phyloP scores from a whole-genome alignment of 257 asterid genomes.

The Solanum habrochaites region DNA sequence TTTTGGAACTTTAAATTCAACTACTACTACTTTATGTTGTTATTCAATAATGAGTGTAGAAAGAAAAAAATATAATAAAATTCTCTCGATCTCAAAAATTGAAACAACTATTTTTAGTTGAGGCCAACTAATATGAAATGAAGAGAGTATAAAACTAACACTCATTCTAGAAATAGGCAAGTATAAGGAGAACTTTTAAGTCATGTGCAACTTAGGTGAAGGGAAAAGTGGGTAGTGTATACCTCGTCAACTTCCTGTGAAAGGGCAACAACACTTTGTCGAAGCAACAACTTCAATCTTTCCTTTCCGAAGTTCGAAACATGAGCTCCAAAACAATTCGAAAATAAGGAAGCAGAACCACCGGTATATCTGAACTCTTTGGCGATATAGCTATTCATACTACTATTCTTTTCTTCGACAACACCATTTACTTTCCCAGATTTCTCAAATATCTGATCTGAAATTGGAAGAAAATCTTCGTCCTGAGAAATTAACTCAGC shows the following conservation, averaged over 20 bases:
- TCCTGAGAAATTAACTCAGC: conserved; percentile 39
- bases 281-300: conserved; percentile 43
- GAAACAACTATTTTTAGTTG: neutral
- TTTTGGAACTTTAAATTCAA: neutral
- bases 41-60: neutral
- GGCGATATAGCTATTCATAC: conserved; percentile 4
- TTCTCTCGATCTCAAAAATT: neutral
- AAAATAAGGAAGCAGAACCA: conserved; percentile 30
- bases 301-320: conserved; percentile 43
- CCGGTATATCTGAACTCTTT: neutral
- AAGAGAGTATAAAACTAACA: neutral
- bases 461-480: conserved; percentile 27
- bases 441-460: conserved; percentile 9
- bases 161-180: neutral
- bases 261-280: conserved; percentile 46
- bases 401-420: conserved; percentile 3
- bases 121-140: neutral
- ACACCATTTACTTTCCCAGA: conserved; percentile 10
- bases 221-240: neutral
- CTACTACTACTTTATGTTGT: neutral
- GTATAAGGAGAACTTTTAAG: neutral
- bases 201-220: neutral
- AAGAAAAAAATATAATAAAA: neutral
- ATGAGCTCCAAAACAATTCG: conserved; percentile 45
- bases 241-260: conserved; percentile 75